Conservation (phyloP, 805 yeast genomes). For the Candida krabiensis region DNA sequence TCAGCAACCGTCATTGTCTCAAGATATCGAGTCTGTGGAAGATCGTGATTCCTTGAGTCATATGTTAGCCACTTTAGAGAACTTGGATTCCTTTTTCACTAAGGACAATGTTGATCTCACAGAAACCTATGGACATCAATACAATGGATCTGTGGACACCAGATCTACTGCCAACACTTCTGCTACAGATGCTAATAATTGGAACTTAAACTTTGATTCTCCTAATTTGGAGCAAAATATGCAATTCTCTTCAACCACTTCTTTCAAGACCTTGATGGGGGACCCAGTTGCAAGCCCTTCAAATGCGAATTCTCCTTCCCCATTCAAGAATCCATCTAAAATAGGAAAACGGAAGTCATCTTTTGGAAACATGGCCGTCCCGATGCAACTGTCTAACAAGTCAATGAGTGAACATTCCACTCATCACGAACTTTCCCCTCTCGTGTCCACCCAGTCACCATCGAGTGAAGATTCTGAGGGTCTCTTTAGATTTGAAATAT, state of each 20-base stretch:
- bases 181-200: conserved; percentile 19
- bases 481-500: conserved; percentile 45
- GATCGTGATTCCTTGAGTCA: conserved; percentile 77
- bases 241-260: conserved; percentile 54
- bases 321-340: conserved; percentile 19
- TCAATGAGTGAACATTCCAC: conserved; percentile 11
- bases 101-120: conserved; percentile 43
- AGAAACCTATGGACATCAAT: conserved; percentile 38
- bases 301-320: conserved; percentile 11
- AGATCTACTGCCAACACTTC: conserved; percentile 44
- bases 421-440: conserved; percentile 18
- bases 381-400: conserved; percentile 17
- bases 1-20: conserved; percentile 21
- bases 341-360: conserved; percentile 23
- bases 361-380: conserved; percentile 13
- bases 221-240: conserved; percentile 26
- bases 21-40: conserved; percentile 49
- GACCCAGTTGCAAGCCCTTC: conserved; percentile 30
- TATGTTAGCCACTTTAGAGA: conserved; percentile 91
- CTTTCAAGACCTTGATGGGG: conserved; percentile 74
- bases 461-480: conserved; percentile 38
- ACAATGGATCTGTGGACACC: conserved; percentile 63
- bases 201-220: conserved; percentile 29
- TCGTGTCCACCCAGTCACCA: conserved; percentile 18
- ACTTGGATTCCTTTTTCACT: conserved; percentile 84